Conservation (phyloP, 164 flowering plant species). For the Litsea cubeba region DNA sequence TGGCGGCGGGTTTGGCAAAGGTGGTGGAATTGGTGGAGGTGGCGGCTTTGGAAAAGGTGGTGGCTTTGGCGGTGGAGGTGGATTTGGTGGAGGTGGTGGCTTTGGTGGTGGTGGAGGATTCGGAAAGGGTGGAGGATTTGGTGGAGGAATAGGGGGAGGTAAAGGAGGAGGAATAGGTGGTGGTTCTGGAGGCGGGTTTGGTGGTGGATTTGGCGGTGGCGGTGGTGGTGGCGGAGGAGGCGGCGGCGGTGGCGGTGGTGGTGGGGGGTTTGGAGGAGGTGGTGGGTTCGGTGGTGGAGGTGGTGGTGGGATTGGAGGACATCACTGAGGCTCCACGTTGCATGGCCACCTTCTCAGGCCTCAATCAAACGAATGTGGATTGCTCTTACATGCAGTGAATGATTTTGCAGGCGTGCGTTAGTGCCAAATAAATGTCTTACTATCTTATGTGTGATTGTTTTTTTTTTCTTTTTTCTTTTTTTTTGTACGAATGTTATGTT, state of each 20-base stretch:
- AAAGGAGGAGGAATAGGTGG: background rate
- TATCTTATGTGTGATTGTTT: background rate
- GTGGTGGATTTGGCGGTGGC: slow-evolving; percentile 15
- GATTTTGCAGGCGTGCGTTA: background rate
- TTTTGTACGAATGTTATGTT: too few species aligned
- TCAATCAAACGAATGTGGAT: background rate
- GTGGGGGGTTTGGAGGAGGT: slow-evolving; percentile 13
- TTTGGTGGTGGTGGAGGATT: slow-evolving; percentile 23
- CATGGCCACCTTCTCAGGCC: slow-evolving; percentile 6
- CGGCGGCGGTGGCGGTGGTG: slow-evolving; percentile 6
- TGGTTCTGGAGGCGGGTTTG: background rate
- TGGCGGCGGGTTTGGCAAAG: slow-evolving; percentile 12
- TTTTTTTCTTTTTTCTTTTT: too few species aligned
- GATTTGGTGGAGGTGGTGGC: background rate
- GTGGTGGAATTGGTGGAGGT: slow-evolving; percentile 13
- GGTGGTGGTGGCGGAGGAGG: slow-evolving; percentile 11
- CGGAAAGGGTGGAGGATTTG: background rate
- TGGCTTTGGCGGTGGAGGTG: slow-evolving; percentile 11
- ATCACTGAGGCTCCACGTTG: background rate
- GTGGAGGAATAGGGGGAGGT: background rate
- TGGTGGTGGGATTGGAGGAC: slow-evolving; percentile 25
- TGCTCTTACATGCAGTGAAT: too few species aligned
- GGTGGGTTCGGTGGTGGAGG: background rate
- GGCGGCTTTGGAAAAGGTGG: slow-evolving; percentile 20
- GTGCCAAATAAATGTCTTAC: background rate